phyloP scores from a whole-genome alignment of 2,329 filamentous ascomycete genomes.

The Furcasterigmium furcatum region DNA sequence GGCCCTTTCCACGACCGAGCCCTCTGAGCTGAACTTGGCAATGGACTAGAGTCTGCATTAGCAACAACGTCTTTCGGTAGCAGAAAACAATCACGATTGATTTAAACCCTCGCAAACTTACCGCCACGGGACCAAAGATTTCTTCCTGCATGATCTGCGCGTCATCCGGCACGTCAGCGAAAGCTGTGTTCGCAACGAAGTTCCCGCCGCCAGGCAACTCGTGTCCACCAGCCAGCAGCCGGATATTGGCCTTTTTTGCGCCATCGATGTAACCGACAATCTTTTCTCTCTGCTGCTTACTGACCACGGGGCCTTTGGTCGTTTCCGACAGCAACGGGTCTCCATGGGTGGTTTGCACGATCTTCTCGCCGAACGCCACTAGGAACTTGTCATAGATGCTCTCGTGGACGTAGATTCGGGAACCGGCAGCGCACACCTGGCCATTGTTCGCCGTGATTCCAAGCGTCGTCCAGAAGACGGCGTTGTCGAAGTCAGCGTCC shows the following conservation, averaged over 20 bases:
- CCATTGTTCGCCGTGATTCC: conserved; percentile 10
- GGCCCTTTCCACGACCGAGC: conserved; percentile 42
- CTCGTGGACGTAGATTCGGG: conserved; percentile 19
- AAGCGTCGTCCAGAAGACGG: conserved; percentile 17
- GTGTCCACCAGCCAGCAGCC: conserved; percentile 19
- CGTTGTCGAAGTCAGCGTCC: conserved; percentile 42
- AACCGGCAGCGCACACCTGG: conserved; percentile 8
- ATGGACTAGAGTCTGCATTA: neutral
- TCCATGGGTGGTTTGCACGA: conserved; percentile 30
- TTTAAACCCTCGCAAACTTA: conserved; percentile 32
- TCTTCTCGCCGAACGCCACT: conserved; percentile 14
- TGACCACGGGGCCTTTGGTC: conserved; percentile 50
- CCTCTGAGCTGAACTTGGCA: conserved; percentile 43
- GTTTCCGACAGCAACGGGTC: conserved; percentile 52
- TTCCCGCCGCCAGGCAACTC: conserved; percentile 35
- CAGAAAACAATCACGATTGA: no score
- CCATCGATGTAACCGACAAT: conserved; percentile 30
- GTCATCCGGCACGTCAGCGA: conserved; percentile 6
- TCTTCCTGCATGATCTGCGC: conserved; percentile 42
- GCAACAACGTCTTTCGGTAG: no score
- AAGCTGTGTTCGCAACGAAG: conserved; percentile 34
- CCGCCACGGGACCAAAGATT: conserved; percentile 62
- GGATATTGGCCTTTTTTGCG: conserved; percentile 20
- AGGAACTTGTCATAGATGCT: conserved; percentile 5
- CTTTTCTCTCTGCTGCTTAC: conserved; percentile 34